phyloP scores from a whole-genome alignment of 2,329 filamentous ascomycete genomes.

The Pyricularia sp. region DNA sequence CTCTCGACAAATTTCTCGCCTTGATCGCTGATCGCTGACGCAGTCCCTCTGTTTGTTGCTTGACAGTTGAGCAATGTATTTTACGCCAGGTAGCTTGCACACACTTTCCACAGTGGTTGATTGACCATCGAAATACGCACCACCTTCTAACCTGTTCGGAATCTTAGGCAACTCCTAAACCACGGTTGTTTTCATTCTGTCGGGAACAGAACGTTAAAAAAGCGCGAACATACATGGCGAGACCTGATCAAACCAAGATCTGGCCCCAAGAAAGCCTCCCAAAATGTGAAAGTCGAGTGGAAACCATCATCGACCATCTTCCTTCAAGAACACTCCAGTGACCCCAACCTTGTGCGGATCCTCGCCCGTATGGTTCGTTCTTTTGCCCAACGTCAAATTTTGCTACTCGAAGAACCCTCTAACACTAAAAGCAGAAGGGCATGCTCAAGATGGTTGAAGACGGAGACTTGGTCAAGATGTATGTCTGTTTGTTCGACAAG shows the following conservation, averaged over 20 bases:
- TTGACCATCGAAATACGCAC: not conserved
- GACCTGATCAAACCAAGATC: not conserved
- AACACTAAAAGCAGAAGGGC: not conserved
- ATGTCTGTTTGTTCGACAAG: not conserved
- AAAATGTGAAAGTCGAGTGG: not conserved
- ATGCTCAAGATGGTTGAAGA: not conserved
- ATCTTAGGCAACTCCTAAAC: not conserved
- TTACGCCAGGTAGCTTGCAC: not conserved
- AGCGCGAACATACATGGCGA: not conserved
- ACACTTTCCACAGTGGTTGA: not conserved
- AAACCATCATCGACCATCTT: not conserved
- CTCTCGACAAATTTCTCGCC: too few species aligned
- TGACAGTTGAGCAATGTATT: too few species aligned
- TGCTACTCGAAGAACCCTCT: not conserved
- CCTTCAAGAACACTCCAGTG: not conserved
- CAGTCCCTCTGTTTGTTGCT: too few species aligned
- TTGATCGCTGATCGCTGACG: too few species aligned
- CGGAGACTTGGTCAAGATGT: not conserved
- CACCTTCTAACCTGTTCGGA: not conserved
- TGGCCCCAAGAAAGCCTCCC: not conserved
- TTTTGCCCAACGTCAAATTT: not conserved
- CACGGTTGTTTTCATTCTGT: not conserved
- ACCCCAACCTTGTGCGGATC: not conserved
- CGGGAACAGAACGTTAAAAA: not conserved
- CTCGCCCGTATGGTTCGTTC: not conserved